Evolutionary conservation across 768 basidiomycete species (phyloP), one percentile per base, ranked within the genome.

Genomic region (Mycena haematopus): DNA sequence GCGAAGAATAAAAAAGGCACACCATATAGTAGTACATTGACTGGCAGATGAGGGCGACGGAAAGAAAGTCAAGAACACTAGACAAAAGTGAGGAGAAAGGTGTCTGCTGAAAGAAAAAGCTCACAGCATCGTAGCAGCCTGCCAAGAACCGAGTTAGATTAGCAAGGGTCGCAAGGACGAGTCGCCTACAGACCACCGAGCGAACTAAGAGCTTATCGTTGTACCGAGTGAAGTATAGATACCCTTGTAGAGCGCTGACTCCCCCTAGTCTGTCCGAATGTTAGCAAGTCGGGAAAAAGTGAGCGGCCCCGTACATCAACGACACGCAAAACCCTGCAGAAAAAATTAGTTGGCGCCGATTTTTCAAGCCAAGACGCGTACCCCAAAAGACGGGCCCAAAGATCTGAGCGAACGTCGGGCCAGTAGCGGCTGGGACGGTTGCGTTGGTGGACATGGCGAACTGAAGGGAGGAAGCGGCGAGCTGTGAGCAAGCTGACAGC

Each of bases 11-110:
- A 10, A 8, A 13, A 45, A 6, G 25, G 17, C 19, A 40, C 51
- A 80, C 81, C 56, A 81, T 68, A 60, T 82, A 82, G 63, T 79
- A 78, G 65, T 80, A 81, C 27, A 82, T 45, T 9, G 44, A 47
- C 64, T 82, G 78, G 2, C 78, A 79, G 11, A 80, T 75, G 14
- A 82, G 69, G 24, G 69, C 69, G 1, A 80, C 78, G 1, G 80
- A 81, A 0, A 71, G 57, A 10, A 82, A 47, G 47, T 82, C 80
- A 24, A 82, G 68, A 27, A 74, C 44, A 25, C 69, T 74, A 38
- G 6, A 19, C 22, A 11, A 38, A 2, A 27, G 25, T 50, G 52
- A 44, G 22, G 27, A 14, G n/a, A 14, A 2, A 17, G 27, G 11
- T 19, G 6, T 10, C 3, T n/a, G 27, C 15, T 5, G 35, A 24